Evolutionary conservation across 2,329 filamentous ascomycete genomes (phyloP), one percentile per base, ranked within the genome.

Genomic region (Sarocladium strictum): DNA sequence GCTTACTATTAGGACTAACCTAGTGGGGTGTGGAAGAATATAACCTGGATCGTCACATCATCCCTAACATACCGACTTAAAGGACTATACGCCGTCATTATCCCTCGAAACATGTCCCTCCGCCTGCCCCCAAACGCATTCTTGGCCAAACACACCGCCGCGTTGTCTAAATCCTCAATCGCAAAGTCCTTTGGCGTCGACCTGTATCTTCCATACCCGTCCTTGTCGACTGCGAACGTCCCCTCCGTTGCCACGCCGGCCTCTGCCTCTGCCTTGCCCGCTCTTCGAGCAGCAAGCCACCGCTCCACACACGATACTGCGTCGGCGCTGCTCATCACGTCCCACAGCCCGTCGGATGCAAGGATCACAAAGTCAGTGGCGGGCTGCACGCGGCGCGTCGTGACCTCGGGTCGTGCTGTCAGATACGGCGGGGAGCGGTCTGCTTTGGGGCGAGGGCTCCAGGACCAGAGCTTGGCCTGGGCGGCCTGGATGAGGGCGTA

Each of bases 41-140:
- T 87, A 29, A 95, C 89, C 69, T 94, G 87, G 15, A 94, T 86
- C 0, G 90, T 94, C 54, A 93, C 76, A 65, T 94, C 90, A 62
- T 94, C 90, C 60, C 87, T 82, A 45, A 70, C 65, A 49, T 66
- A 64, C 58, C 89, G 76, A 37, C 85, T 86, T 60, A 85, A 83
- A 0, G 90, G 89, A 58, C 83, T 83, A 9, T 83, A 81, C 26
- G 90, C 76, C 1, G 87, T 89, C 63, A 93, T 72, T 50, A 90
- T 71, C 3, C 87, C 89, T 59, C 84, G 84, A 23, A 94, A 75
- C 76, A 90, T 82, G 62, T 90, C 85, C 59, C 80, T 77, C 60
- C 92, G 81, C 56, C 82, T 85, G 3, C 90, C 90, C 37, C 90
- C 90, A 14, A 94, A 79, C 1, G 88, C 88, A 63, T 94, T 95